phyloP scores from a whole-genome alignment of 441 rosid species.

The Populus hybrid region DNA sequence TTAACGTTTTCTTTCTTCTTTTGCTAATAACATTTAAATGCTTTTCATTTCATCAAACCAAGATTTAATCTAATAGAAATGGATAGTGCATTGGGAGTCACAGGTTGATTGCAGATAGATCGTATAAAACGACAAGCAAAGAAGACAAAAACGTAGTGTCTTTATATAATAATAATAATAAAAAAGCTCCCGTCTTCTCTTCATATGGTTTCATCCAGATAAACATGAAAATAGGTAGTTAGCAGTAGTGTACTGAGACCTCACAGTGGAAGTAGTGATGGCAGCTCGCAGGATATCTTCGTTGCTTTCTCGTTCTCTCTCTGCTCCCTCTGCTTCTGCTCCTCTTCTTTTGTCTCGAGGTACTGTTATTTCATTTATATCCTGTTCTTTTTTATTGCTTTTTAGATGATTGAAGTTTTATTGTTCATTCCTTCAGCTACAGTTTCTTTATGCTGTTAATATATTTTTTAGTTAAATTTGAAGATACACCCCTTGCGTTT shows the following conservation, averaged over 20 bases:
- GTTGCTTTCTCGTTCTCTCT: slow-evolving; percentile 58
- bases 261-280: slow-evolving; percentile 29
- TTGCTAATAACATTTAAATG: too few relatives aligned
- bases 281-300: slow-evolving; percentile 73
- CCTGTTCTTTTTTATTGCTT: neutral
- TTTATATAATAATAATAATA: too few relatives aligned
- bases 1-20: too few relatives aligned
- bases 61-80: too few relatives aligned
- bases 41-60: too few relatives aligned
- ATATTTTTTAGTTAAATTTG: neutral
- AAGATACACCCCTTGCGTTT: neutral
- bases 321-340: slow-evolving; percentile 31
- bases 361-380: slow-evolving; percentile 7
- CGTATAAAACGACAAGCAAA: too few relatives aligned
- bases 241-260: neutral
- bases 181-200: too few relatives aligned
- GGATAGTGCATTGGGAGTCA: too few relatives aligned
- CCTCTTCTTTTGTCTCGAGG: slow-evolving; percentile 51
- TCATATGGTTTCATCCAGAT: neutral
- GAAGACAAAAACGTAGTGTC: too few relatives aligned
- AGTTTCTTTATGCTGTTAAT: neutral
- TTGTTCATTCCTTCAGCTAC: neutral
- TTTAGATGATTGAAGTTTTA: neutral
- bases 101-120: too few relatives aligned
- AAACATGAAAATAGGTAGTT: neutral